phyloP scores from a whole-genome alignment of 2,329 filamentous ascomycete species.

The Pseudogymnoascus sp. region DNA sequence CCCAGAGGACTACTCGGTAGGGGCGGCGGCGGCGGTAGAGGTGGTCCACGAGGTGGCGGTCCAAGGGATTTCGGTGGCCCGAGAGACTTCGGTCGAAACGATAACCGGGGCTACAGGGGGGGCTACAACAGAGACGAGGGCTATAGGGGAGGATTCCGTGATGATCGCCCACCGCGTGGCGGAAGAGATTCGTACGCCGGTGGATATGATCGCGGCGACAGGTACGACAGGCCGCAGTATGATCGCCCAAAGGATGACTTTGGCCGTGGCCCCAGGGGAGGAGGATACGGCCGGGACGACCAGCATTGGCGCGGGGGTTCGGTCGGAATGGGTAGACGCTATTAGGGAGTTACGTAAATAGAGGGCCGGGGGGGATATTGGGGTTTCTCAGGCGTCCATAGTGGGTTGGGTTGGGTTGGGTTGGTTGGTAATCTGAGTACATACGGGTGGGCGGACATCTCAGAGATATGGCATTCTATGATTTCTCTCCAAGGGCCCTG shows the following conservation, averaged over 20 bases:
- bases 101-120: not conserved
- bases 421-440: not conserved
- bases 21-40: not conserved
- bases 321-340: not conserved
- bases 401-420: not conserved
- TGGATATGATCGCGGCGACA: not conserved
- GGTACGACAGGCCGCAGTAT: not conserved
- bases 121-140: not conserved
- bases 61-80: not conserved
- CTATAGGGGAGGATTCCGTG: not conserved
- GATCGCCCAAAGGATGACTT: conserved; percentile 1
- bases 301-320: conserved; percentile 5
- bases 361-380: not conserved
- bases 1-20: not conserved
- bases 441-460: not conserved
- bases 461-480: not conserved
- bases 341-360: not conserved
- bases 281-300: not conserved
- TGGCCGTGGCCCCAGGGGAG: not conserved
- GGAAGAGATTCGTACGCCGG: not conserved
- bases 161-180: conserved; percentile 2
- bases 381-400: not conserved
- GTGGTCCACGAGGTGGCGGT: not conserved
- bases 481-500: not conserved
- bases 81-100: not conserved